Base-by-base conservation (phyloP, 208 protist species). In the Spongospora subterranea region DNA sequence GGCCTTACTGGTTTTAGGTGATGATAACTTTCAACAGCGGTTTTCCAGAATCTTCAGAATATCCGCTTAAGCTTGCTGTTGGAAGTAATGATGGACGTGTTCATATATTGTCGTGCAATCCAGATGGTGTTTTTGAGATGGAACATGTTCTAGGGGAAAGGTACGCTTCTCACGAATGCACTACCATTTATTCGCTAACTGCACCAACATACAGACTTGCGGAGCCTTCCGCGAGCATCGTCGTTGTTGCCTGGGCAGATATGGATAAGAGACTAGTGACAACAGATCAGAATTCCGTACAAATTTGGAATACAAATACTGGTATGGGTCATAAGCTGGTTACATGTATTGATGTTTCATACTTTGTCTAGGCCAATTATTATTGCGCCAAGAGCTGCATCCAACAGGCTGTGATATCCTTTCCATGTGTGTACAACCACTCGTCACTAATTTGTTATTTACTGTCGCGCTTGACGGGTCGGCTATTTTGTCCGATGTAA, bases 381-480 rank as follows among this genome's bases (percentile, higher is more conserved):
- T 82, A 20, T 82, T 35, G 6, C 71, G n/a, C n/a, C 71, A 35
- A 6, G 35, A 6, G 6, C 6, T 82, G 6, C 71, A 35, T n/a
- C 17, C 11, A 6, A 6, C 6, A 29, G 50, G 50, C 13, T 29
- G 50, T n/a, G 71, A 82, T n/a, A 43, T 82, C 71, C 71, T 82
- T 35, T 35, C 71, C 17, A 43, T 82, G 71, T 82, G 17, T 35
- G 35, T 82, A 13, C 71, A 82, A 20, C 71, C 71, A 20, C 17
- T 43, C 6, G 6, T 39, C 71, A 43, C 6, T 20, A n/a, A 82
- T n/a, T 6, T 35, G 35, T 43, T 82, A n/a, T 43, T 82, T 13
- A 82, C 71, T 6, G 71, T 82, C n/a, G 6, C 35, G 6, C 17
- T 43, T n/a, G 71, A 82, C 71, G 71, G 71, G n/a, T 43, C n/a